phyloP scores from a whole-genome alignment of 1,139 yeast genomes.

The Kodamaea suecica region DNA sequence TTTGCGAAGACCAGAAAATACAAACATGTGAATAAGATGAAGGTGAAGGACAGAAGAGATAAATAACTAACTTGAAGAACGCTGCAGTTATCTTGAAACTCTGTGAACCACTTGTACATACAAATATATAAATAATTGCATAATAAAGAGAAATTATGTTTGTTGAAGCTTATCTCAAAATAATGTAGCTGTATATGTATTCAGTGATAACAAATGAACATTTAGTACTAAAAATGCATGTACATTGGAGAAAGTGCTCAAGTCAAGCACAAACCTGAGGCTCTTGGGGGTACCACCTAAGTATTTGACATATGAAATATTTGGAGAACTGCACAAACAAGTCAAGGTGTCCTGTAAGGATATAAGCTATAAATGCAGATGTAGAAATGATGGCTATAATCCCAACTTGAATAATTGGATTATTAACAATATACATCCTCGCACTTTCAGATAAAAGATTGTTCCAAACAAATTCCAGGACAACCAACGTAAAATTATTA shows the following conservation, averaged over 20 bases:
- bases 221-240: too few relatives aligned
- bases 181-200: too few relatives aligned
- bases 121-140: neutral
- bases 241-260: too few relatives aligned
- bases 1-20: slow-evolving; percentile 93
- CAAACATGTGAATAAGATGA: slow-evolving; percentile 74
- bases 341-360: slow-evolving; percentile 19
- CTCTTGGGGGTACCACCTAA: slow-evolving; percentile 4
- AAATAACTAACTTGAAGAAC: slow-evolving; percentile 7
- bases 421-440: slow-evolving; percentile 2
- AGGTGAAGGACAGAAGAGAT: slow-evolving; percentile 71
- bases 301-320: slow-evolving; percentile 17
- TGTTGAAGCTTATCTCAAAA: too few relatives aligned
- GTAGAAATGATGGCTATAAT: neutral
- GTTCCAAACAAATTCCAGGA: slow-evolving; percentile 6
- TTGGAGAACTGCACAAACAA: slow-evolving; percentile 10
- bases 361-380: neutral
- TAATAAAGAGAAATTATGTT: neutral
- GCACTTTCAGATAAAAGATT: slow-evolving; percentile 2
- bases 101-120: neutral
- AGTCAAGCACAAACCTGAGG: neutral
- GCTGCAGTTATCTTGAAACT: neutral
- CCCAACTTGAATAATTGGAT: neutral
- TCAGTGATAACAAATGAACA: too few relatives aligned
- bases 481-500: neutral